These are phyloP conservation scores for Raffaelea arxii DNA, from an alignment of 2,329 filamentous ascomycete genomes.

Conservation along the genomic window DNA sequence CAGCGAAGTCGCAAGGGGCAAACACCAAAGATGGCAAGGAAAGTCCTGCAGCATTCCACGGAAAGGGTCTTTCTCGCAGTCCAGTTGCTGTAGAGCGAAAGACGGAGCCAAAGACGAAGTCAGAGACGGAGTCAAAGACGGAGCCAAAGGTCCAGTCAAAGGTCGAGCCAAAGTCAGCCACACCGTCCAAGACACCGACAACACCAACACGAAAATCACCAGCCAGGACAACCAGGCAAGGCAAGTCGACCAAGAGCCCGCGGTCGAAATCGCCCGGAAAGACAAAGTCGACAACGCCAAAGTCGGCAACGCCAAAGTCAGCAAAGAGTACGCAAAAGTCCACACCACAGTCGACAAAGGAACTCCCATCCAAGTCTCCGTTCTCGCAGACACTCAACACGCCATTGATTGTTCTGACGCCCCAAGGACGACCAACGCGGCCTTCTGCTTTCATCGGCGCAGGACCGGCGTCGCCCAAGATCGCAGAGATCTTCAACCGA, in stretches of 20 bases:
- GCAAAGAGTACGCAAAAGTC: slow-evolving; percentile 20
- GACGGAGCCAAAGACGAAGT: background rate
- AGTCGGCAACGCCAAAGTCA: slow-evolving; percentile 19
- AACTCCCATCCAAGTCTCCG: slow-evolving; percentile 26
- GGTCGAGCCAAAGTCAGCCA: background rate
- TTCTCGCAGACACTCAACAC: slow-evolving; percentile 49
- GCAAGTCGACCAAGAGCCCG: slow-evolving; percentile 15
- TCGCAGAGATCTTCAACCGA: slow-evolving; percentile 61
- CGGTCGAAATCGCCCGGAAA: slow-evolving; percentile 20
- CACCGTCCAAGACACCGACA: background rate
- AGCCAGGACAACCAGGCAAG: no score
- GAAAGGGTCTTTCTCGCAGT: background rate
- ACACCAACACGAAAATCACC: slow-evolving; percentile 6
- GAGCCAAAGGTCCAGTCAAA: background rate
- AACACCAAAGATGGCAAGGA: no score
- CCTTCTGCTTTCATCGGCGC: slow-evolving; percentile 57
- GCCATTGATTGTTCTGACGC: slow-evolving; percentile 55
- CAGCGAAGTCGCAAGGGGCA: no score
- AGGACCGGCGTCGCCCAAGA: slow-evolving; percentile 66
- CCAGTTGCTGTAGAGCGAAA: background rate
- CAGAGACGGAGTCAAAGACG: background rate
- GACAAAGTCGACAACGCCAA: slow-evolving; percentile 21
- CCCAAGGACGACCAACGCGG: slow-evolving; percentile 44
- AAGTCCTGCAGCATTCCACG: background rate
- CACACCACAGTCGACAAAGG: slow-evolving; percentile 17